phyloP scores from a whole-genome alignment of 441 rosid species.

The Pelargonium australe region DNA sequence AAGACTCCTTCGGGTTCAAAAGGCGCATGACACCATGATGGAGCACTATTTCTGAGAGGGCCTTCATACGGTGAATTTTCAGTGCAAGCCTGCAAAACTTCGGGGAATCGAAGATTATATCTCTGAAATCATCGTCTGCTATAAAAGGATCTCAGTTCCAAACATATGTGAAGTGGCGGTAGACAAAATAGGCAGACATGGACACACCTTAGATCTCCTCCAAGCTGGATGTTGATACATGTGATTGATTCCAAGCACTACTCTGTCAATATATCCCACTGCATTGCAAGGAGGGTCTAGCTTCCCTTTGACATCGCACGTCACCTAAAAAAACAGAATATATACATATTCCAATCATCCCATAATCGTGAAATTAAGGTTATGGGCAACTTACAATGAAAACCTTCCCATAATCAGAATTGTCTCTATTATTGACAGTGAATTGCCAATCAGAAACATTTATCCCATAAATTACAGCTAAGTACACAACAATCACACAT shows the following conservation, averaged over 20 bases:
- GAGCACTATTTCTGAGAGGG: conserved; percentile 46
- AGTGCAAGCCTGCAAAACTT: conserved; percentile 63
- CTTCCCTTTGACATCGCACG: conserved; percentile 65
- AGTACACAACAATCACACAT: conserved; percentile 44
- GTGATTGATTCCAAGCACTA: conserved; percentile 60
- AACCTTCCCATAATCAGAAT: conserved; percentile 48
- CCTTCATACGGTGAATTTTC: conserved; percentile 53
- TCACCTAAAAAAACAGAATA: conserved; percentile 31
- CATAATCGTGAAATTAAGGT: neutral
- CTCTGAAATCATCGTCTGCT: conserved; percentile 6
- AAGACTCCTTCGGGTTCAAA: conserved; percentile 61
- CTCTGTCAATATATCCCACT: conserved; percentile 65
- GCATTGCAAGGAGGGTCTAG: conserved; percentile 83
- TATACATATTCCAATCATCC: neutral
- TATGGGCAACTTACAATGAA: conserved; percentile 42
- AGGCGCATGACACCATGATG: conserved; percentile 54
- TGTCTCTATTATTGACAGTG: conserved; percentile 35
- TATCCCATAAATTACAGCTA: conserved; percentile 50
- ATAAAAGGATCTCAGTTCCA: conserved; percentile 16
- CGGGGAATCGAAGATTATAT: conserved; percentile 16
- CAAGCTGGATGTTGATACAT: conserved; percentile 80
- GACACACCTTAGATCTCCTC: conserved; percentile 67
- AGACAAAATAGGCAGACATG: neutral
- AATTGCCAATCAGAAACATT: conserved; percentile 80
- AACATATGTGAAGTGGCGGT: neutral